phyloP scores from a whole-genome alignment of 495 filamentous ascomycete genomes.

The Talaromyces ruber region DNA sequence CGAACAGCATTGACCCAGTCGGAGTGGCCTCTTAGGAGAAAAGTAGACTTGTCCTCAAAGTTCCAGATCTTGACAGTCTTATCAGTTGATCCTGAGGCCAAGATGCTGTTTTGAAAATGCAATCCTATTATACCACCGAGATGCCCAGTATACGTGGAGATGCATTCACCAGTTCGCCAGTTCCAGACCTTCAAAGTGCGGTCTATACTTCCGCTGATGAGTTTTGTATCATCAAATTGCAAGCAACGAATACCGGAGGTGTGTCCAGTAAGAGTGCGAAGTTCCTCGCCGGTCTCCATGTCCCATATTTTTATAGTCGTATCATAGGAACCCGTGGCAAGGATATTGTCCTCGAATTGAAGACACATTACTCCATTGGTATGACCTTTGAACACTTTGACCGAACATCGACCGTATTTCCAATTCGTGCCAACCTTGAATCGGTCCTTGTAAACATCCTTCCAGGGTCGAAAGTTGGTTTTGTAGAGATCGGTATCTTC shows the following conservation, averaged over 20 bases:
- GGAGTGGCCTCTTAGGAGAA: conserved; percentile 69
- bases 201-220: conserved; percentile 80
- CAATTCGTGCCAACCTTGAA: conserved; percentile 91
- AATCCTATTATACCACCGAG: conserved; percentile 72
- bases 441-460: conserved; percentile 83
- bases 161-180: conserved; percentile 84
- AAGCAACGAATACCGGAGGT: conserved; percentile 74
- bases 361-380: conserved; percentile 92
- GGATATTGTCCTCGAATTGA: conserved; percentile 87
- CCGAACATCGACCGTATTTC: conserved; percentile 84
- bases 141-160: conserved; percentile 73
- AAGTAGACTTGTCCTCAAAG: conserved; percentile 73
- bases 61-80: conserved; percentile 90
- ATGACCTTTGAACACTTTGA: conserved; percentile 77
- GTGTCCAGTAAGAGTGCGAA: conserved; percentile 78
- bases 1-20: conserved; percentile 94
- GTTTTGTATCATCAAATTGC: conserved; percentile 85
- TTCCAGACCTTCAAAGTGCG: conserved; percentile 87
- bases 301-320: conserved; percentile 94
- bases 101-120: conserved; percentile 73
- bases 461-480: conserved; percentile 67
- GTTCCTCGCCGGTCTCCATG: conserved; percentile 74
- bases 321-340: conserved; percentile 94
- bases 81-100: conserved; percentile 85
- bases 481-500: conserved; percentile 36